phyloP scores from a whole-genome alignment of 2,329 filamentous ascomycete species.

The Fusarium sp. region DNA sequence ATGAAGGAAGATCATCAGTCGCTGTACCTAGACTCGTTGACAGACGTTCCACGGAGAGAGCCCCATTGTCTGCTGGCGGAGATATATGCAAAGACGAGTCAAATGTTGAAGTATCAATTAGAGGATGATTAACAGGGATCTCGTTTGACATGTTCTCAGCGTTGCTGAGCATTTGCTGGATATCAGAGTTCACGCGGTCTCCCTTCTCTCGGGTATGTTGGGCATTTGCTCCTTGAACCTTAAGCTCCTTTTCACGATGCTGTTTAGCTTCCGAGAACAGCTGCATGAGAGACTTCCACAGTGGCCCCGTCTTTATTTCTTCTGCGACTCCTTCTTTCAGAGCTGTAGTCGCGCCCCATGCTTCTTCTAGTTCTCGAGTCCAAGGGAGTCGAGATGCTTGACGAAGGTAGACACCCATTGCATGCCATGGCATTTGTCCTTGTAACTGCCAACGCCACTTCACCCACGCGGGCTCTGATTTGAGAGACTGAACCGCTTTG shows the following conservation, averaged over 20 bases:
- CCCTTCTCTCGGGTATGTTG: background rate
- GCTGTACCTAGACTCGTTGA: background rate
- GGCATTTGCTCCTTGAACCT: background rate
- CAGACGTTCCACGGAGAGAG: constrained; percentile 4
- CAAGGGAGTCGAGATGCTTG: constrained; percentile 34
- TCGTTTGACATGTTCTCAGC: background rate
- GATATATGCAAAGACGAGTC: constrained; percentile 7
- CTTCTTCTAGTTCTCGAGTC: constrained; percentile 35
- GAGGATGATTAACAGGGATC: constrained; percentile 5
- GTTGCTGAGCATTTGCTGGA: constrained; percentile 9
- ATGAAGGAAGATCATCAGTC: constrained; percentile 13
- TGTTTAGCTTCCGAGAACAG: constrained; percentile 10
- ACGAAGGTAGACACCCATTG: constrained; percentile 37
- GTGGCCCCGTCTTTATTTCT: constrained; percentile 1
- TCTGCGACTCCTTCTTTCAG: constrained; percentile 7
- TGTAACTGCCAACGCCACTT: constrained; percentile 45
- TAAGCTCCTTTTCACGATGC: constrained; percentile 19
- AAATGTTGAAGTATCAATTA: constrained; percentile 10
- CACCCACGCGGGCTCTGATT: constrained; percentile 31
- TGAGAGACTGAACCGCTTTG: constrained; percentile 33
- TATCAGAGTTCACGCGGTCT: background rate
- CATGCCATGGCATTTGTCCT: constrained; percentile 42
- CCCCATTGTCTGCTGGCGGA: background rate
- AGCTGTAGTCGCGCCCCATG: constrained; percentile 27
- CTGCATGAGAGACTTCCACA: constrained; percentile 31